Percentiles rank a stretch among this genome's conserved stretches.
Conservation (phyloP, 257 asterid species). For the Solanum tacnaense region DNA sequence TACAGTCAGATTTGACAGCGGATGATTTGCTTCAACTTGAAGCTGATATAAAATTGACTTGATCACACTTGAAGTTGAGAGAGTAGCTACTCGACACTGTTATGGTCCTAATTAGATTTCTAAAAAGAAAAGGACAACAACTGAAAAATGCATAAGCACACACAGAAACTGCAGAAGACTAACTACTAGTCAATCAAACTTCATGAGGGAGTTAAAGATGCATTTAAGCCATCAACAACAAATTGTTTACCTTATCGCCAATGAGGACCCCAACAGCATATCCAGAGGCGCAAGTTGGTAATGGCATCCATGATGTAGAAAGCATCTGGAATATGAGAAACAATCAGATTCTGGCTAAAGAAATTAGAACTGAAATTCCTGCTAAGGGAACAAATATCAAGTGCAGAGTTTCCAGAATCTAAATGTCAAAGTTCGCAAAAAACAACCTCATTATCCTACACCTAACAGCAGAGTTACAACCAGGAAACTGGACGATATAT, state of each 20-base stretch:
- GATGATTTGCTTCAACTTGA: background rate
- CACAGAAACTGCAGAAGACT: background rate
- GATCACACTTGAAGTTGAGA: background rate
- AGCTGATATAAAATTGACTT: background rate
- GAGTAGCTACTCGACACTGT: background rate
- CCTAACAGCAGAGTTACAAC: background rate
- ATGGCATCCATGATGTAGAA: slow-evolving; percentile 41
- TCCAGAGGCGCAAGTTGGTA: slow-evolving; percentile 26
- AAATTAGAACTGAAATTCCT: background rate
- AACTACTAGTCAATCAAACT: background rate
- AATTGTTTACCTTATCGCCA: slow-evolving; percentile 53
- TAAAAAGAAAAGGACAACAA: background rate
- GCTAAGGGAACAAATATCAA: background rate
- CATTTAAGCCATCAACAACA: background rate
- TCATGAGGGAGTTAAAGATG: background rate
- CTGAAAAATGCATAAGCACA: background rate
- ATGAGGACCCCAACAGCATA: slow-evolving; percentile 60
- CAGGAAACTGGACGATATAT: background rate
- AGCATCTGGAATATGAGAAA: slow-evolving; percentile 46
- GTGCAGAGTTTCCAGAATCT: background rate
- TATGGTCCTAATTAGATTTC: background rate
- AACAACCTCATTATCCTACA: background rate
- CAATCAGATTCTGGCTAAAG: slow-evolving; percentile 4
- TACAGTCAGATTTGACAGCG: background rate
- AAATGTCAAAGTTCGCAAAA: background rate